Evolutionary conservation across 768 basidiomycete species (phyloP).

Genomic region (Thelephora aurantiotincta): DNA sequence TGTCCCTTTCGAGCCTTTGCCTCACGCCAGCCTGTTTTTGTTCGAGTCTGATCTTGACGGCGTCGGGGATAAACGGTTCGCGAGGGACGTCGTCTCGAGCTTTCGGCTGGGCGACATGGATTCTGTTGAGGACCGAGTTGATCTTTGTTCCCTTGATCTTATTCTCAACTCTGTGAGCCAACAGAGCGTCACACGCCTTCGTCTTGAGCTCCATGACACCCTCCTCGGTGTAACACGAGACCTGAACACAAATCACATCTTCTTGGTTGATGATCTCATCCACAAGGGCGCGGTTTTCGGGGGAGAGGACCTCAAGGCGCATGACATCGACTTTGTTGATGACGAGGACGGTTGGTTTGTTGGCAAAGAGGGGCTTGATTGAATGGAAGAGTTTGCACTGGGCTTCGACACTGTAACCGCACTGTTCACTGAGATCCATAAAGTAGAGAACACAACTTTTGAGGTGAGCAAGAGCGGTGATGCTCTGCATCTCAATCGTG

Average conservation of each 20-base stretch:
- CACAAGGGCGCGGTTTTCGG: constrained; percentile 66
- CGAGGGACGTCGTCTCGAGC: constrained; percentile 83
- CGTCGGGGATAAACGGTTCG: constrained; percentile 81
- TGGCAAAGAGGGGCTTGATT: constrained; percentile 91
- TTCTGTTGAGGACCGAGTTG: constrained; percentile 84
- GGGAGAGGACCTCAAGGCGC: constrained; percentile 70
- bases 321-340: constrained; percentile 97
- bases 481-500: constrained; percentile 99
- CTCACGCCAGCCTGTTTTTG: constrained; percentile 67
- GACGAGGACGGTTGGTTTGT: constrained; percentile 88
- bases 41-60: constrained; percentile 68
- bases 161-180: constrained; percentile 86
- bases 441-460: constrained; percentile 93
- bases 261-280: constrained; percentile 75
- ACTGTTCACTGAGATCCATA: constrained; percentile 98
- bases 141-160: constrained; percentile 93
- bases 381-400: constrained; percentile 99
- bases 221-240: constrained; percentile 93
- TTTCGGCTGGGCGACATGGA: constrained; percentile 89
- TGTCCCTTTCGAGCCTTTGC: constrained; percentile 58
- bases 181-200: constrained; percentile 86
- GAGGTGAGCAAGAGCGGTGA: constrained; percentile 92
- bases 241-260: constrained; percentile 62
- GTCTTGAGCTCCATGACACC: constrained; percentile 97
- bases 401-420: constrained; percentile 93